Percentiles rank a stretch among this genome's conserved stretches.
These are phyloP conservation scores for Teratosphaeria destructans DNA, from an alignment of 2,329 filamentous ascomycete genomes.

Conservation along the genomic window DNA sequence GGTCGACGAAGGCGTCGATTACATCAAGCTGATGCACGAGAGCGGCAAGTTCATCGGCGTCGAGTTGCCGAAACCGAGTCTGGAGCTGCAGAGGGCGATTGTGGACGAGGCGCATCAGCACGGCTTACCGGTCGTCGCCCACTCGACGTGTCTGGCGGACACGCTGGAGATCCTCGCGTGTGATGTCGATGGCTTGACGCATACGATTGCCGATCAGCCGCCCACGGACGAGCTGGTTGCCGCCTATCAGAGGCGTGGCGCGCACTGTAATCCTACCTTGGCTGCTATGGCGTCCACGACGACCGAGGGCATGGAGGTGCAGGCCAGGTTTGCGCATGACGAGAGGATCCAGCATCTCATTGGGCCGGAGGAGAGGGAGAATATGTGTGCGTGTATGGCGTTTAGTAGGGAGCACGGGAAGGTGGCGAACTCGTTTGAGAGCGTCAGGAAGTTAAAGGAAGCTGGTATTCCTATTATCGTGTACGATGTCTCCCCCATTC, in stretches of 20 bases:
- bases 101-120: slow-evolving; percentile 30
- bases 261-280: slow-evolving; percentile 35
- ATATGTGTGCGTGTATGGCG: slow-evolving; percentile 33
- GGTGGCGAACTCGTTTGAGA: slow-evolving; percentile 33
- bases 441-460: slow-evolving; percentile 28
- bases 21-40: slow-evolving; percentile 45
- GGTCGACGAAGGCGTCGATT: slow-evolving; percentile 34
- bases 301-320: slow-evolving; percentile 29
- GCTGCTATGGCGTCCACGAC: slow-evolving; percentile 31
- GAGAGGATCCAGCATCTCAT: slow-evolving; percentile 25
- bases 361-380: slow-evolving; percentile 23
- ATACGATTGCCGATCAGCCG: slow-evolving; percentile 32
- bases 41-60: slow-evolving; percentile 32
- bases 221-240: slow-evolving; percentile 30
- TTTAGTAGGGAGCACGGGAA: slow-evolving; percentile 25
- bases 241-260: slow-evolving; percentile 33
- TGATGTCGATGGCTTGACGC: slow-evolving; percentile 35
- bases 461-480: slow-evolving; percentile 33
- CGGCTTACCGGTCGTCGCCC: slow-evolving; percentile 31
- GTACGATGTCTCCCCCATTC: slow-evolving; percentile 16
- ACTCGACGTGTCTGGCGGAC: slow-evolving; percentile 30
- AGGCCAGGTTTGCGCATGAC: slow-evolving; percentile 33
- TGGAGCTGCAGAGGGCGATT: slow-evolving; percentile 37
- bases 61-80: slow-evolving; percentile 29
- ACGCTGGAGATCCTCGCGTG: slow-evolving; percentile 32